Conservation (phyloP, 805 yeast species). For the Saturnispora galanensis region DNA sequence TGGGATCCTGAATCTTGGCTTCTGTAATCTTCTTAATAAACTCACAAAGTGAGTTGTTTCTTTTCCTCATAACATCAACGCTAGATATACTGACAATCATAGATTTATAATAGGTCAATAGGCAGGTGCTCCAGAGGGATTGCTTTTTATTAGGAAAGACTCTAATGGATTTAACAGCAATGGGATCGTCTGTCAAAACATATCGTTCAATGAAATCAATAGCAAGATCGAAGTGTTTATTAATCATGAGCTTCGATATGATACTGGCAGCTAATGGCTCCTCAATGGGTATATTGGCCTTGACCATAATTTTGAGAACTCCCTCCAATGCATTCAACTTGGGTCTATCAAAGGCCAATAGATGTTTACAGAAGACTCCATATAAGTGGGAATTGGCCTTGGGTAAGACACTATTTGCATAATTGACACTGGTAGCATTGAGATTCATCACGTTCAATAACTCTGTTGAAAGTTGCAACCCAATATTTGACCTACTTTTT, state of each 20-base stretch:
- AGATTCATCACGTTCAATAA: slow-evolving; percentile 24
- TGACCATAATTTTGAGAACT: slow-evolving; percentile 25
- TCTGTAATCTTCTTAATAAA: slow-evolving; percentile 14
- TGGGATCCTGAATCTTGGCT: slow-evolving; percentile 4
- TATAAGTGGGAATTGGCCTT: slow-evolving; percentile 34
- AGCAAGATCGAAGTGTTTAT: slow-evolving; percentile 24
- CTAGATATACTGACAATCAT: slow-evolving; percentile 6
- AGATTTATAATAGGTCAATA: slow-evolving; percentile 10
- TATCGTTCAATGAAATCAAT: slow-evolving; percentile 26
- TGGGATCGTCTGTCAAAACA: slow-evolving; percentile 11
- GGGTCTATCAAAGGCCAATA: slow-evolving; percentile 23
- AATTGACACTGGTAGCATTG: slow-evolving; percentile 6
- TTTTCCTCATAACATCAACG: slow-evolving; percentile 3
- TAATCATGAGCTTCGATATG: slow-evolving; percentile 24
- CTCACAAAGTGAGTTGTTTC: slow-evolving; percentile 12
- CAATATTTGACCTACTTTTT: slow-evolving; percentile 15
- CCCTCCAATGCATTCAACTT: slow-evolving; percentile 22
- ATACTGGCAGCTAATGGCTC: slow-evolving; percentile 31
- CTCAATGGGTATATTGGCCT: slow-evolving; percentile 23
- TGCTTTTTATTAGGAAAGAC: not conserved
- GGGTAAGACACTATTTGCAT: slow-evolving; percentile 22
- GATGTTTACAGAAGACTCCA: slow-evolving; percentile 29
- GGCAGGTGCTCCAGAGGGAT: slow-evolving; percentile 8
- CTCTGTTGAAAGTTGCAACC: slow-evolving; percentile 22
- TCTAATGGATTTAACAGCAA: slow-evolving; percentile 7